Base-by-base conservation (phyloP, 176 grass and related monocot genomes). In the Guadua angustifolia region DNA sequence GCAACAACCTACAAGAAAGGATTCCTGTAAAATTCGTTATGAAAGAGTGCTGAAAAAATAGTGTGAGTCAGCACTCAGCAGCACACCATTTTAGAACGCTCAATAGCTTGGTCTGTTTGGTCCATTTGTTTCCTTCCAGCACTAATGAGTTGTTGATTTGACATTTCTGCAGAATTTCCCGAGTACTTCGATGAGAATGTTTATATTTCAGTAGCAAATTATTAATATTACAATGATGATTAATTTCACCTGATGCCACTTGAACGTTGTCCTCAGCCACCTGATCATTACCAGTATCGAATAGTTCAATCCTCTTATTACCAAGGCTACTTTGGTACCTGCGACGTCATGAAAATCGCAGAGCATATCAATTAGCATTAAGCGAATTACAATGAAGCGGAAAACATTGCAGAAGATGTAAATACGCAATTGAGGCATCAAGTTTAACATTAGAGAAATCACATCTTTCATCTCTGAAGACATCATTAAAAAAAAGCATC, bases 281-380 rank as follows among this genome's bases (percentile, higher is more conserved):
- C 39, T 92, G 88, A 58, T 93, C 91, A 18, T 85, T 96, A 43
- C 85, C 97, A 19, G 89, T 80, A 82, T 99, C 97, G 4, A 99
- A 99, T 36, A 99, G 75, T 63, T 99, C 97, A 55, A 99, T 89
- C 91, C 93, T 93, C 88, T 96, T 99, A 72, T 95, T 96, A 86
- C 93, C 93, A 1, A 99, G 91, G 78, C 84, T 95, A 72, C 89
- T 95, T 88, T 99, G 93, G 84, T 99, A 99, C 79, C 97, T 99
- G 77, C 18, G 66, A 86, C 5, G 74, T 36, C 52, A 90, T 60
- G 26, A 76, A 82, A 56, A 42, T 14, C 24, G 15, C 19, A 66
- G 29, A 26, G 4, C 21, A 69, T 40, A 49, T 70, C 43, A 21
- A 53, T 75, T 36, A 92, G 35, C 58, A 74, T 14, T 16, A 78